Base-by-base conservation (phyloP, 2,329 filamentous ascomycete genomes). In the Botrytis byssoidea region DNA sequence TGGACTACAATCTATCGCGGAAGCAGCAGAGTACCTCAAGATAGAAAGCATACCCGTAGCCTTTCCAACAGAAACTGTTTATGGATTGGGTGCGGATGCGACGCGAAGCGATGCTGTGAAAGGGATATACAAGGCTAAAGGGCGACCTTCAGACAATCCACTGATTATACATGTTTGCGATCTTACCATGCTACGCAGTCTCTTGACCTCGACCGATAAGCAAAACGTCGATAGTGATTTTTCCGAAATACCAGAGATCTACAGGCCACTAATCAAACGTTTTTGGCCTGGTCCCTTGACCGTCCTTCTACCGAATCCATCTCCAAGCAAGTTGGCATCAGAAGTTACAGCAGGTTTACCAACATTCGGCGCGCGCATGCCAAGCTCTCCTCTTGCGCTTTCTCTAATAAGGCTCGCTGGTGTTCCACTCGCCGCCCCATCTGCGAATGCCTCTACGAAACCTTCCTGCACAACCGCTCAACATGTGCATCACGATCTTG, bases 261-360 rank as follows among this genome's bases (percentile, higher is more conserved):
- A 99, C 83, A 86, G 86, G 74, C 85, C 93, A 0, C 83, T 99
- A 35, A 93, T 98, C 73, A 84, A 89, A 73, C 87, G 86, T 61
- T 99, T 98, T 85, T 99, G 96, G 96, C 96, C 96, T 0, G 96
- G 96, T 0, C 95, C 96, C 0, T 83, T 99, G 71, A 99, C 96
- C 0, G 94, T 99, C 76, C 87, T 99, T 63, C 86, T 99, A 10
- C 93, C 92, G 0, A 92, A 93, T 69, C 92, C 93, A 0, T 78
- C 84, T n/a, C 83, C 84, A 1, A 93, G 92, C 1, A 86, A 86
- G 22, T 87, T 99, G 10, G 95, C 95, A 0, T 90, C 93, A n/a
- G 94, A 98, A 83, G 95, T 98, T 18, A 98, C 96, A 4, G 94
- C 95, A 2, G 92, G 91, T 0, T 87, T 98, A 44, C 81, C 85